Evolutionary conservation across 2,329 filamentous ascomycete species (phyloP), one percentile per base, ranked within the genome.

Genomic region (Parastagonospora avenae): DNA sequence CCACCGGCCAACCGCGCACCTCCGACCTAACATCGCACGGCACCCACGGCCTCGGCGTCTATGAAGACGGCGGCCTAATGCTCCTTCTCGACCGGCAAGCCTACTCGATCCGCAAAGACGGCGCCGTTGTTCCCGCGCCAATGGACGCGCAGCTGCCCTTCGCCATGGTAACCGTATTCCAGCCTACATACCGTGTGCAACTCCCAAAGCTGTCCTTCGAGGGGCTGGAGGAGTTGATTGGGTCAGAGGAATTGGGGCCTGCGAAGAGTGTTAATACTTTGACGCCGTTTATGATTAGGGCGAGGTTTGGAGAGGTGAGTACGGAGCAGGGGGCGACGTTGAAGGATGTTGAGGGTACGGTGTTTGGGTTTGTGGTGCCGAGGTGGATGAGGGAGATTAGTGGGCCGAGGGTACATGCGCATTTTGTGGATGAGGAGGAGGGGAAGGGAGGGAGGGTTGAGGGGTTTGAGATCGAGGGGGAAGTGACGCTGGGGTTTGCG

Each of bases 21-120:
- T 19, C 66, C 53, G 72, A 75, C 56, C 68, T 78, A 2, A 69
- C 70, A 12, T 72, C 73, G 30, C 74, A 78, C 50, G 76, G 76
- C 52, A 74, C 72, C 10, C 69, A 78, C 56, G 76, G 76, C 57
- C 68, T 77, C 41, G 76, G 75, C 27, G 56, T 70, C n/a, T 76
- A 74, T 46, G 75, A 76, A 59, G 70, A 72, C 12, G 73, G 75
- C 37, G 65, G 62, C 42, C 64, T 75, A 15, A 74, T 76, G 55
- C 59, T 73, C 2, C 68, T 76, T 36, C 63, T 68, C 52, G 66
- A 71, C 36, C 54, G 64, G 24, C 64, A 72, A 28, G 66, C 74
- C 9, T 74, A 73, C 57, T 47, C 54, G 5, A 63, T 77, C 42
- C 51, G 64, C 2, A 60, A 59, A 32, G 60, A 69, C 38, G 72